Conservation (phyloP, 139 green algal species). For the Medakamo hakoo region DNA sequence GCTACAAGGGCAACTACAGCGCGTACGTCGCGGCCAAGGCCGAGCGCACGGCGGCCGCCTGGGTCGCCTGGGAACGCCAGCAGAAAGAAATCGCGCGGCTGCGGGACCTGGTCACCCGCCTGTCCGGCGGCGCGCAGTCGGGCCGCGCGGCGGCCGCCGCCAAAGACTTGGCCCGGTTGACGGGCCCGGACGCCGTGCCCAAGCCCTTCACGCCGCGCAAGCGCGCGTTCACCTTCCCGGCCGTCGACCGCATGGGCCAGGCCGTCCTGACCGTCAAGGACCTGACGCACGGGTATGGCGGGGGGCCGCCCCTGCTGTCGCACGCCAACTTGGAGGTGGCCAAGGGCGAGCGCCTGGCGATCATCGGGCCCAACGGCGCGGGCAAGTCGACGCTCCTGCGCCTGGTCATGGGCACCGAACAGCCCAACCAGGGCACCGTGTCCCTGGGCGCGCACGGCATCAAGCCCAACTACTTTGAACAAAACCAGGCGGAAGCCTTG, state of each 20-base stretch:
- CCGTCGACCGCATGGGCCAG: slow-evolving; percentile 56
- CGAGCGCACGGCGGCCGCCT: slow-evolving; percentile 56
- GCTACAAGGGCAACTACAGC: slow-evolving; percentile 54
- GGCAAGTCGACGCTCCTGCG: slow-evolving; percentile 94
- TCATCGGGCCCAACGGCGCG: slow-evolving; percentile 85
- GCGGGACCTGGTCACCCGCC: slow-evolving; percentile 48
- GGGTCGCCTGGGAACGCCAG: slow-evolving; percentile 83
- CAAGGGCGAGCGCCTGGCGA: slow-evolving; percentile 84
- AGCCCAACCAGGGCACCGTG: slow-evolving; percentile 37
- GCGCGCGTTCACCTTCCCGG: slow-evolving; percentile 48
- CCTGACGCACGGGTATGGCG: slow-evolving; percentile 82
- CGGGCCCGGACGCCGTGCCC: slow-evolving; percentile 41
- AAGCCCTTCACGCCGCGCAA: slow-evolving; percentile 74
- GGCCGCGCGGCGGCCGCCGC: slow-evolving; percentile 68
- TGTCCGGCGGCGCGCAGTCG: slow-evolving; percentile 44
- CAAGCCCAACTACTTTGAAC: slow-evolving; percentile 91
- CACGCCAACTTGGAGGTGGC: slow-evolving; percentile 64
- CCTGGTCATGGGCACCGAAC: slow-evolving; percentile 82
- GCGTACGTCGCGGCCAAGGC: slow-evolving; percentile 30
- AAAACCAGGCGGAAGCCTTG: slow-evolving; percentile 92
- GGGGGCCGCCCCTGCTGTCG: slow-evolving; percentile 55
- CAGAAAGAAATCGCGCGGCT: slow-evolving; percentile 87
- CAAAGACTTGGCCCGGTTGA: slow-evolving; percentile 81
- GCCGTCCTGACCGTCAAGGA: slow-evolving; percentile 32
- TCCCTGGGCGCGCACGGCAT: slow-evolving; percentile 66